Evolutionary conservation across 2,329 filamentous ascomycete species (phyloP), one percentile per base, ranked within the genome.

Genomic region (Pseudogymnoascus pannorum): DNA sequence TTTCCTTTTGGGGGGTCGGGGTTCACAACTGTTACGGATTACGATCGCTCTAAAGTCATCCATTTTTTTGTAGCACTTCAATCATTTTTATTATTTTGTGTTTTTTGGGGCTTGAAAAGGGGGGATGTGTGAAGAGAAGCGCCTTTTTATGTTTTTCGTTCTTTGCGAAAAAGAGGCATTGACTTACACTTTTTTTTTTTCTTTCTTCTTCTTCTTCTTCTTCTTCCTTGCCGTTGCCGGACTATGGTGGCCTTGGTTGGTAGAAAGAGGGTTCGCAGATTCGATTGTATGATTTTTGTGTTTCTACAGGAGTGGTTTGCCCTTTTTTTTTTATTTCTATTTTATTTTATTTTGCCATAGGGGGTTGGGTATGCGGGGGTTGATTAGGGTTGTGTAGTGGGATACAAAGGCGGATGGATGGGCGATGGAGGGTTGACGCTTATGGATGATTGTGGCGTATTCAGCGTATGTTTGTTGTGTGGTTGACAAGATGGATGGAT

Each of bases 121-220:
- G 44, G 22, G 12, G 9, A 11, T 8, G 11, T 4, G 2, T 3
- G 40, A n/a, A 18, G n/a, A 24, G 6, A 8, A 24, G 12, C 20
- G 20, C 8, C 11, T 9, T 44, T 9, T 48, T 48, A 24, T 26
- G n/a, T n/a, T n/a, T n/a, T n/a, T n/a, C 18, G 33, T 31, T 2
- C n/a, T 1, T 18, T 38, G 36, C 36, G 36, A 38, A 18, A 38
- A 12, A 18, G 6, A 16, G 36, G n/a, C n/a, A 38, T 18, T 35
- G n/a, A 35, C 33, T 14, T 35, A 12, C 2, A 5, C n/a, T 64
- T 64, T 38, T 18, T 38, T 6, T 38, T 38, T 3, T 38, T 16
- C 36, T 18, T 18, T 18, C 18, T 3, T 8, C 65, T 63, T 58
- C 68, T 62, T 64, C 60, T 68, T 63, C n/a, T n/a, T n/a, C n/a